Base-by-base conservation (phyloP, 202 grass and related monocot genomes). In the Panicum hallii region DNA sequence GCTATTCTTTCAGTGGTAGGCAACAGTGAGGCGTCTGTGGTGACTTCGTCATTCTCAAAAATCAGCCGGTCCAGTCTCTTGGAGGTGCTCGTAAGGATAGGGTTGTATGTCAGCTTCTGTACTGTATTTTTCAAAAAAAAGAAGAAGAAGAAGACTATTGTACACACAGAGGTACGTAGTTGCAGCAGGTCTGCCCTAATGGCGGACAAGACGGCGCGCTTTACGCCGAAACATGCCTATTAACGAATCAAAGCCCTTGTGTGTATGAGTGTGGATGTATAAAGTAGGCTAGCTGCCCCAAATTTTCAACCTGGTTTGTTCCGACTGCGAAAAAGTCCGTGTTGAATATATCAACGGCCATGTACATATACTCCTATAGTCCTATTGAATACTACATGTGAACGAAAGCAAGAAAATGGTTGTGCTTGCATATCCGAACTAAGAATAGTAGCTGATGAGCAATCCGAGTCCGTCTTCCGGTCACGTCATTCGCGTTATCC, bases 331-430 rank as follows among this genome's bases (percentile, higher is more conserved):
- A 58, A 45, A 62, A 30, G 8, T 47, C 22, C 16, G 56, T 63
- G 32, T 32, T 77, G 75, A 77, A 77, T 77, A 11, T 77, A 1
- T 77, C 74, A 60, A 9, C 8, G 14, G 22, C 63, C 44, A 26
- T 26, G 1, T 26, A 26, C 2, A 28, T 61, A 44, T 36, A 4
- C 4, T 26, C 26, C 57, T 61, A 10, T 12, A 26, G 7, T 60
- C 11, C 12, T 50, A 42, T 42, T 19, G n/a, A 11, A 56, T 70
- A 5, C 49, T 32, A 1, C 32, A 32, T 32, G 32, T 32, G 32
- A 81, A 81, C 71, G 79, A 82, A 82, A 58, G 53, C 67, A 45
- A 81, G 79, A 81, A 81, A 58, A 56, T 36, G 17, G 2, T 13
- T 45, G 52, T 49, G 42, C 36, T 4, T 38, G 36, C 36, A 62